Evolutionary conservation across 768 basidiomycete genomes (phyloP).

Genomic region (Hericium rajendrae): DNA sequence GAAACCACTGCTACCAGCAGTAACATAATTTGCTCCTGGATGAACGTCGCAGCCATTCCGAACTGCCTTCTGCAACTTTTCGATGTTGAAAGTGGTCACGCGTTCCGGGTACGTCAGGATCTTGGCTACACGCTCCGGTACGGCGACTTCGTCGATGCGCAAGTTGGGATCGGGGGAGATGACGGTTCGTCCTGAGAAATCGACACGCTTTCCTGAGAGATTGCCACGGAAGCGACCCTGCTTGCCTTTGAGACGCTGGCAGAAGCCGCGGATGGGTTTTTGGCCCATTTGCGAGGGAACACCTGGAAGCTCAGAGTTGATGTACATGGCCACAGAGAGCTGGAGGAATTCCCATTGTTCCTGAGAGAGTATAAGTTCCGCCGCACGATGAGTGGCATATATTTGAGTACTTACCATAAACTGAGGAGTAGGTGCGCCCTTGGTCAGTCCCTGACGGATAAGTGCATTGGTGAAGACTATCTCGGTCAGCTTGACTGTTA

Average conservation of each 20-base stretch:
- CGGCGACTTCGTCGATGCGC: constrained; percentile 96
- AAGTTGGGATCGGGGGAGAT: constrained; percentile 99
- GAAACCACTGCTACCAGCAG: constrained; percentile 61
- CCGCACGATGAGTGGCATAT: constrained; percentile 5
- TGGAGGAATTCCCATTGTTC: constrained; percentile 99
- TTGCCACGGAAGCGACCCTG: constrained; percentile 99
- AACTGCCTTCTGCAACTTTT: constrained; percentile 61
- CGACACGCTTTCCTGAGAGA: constrained; percentile 96
- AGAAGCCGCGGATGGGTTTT: constrained; percentile 95
- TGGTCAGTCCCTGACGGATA: constrained; percentile 81
- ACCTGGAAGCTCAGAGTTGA: constrained; percentile 95
- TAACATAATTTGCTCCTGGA: constrained; percentile 94
- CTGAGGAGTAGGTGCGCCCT: constrained; percentile 79
- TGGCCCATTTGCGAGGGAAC: constrained; percentile 79
- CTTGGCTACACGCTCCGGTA: constrained; percentile 92
- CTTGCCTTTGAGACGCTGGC: constrained; percentile 96
- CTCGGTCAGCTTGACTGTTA: constrained; percentile 95
- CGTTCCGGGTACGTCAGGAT: constrained; percentile 94
- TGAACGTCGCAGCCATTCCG: constrained; percentile 85
- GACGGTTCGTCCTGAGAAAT: constrained; percentile 96
- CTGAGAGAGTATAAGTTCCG: constrained; percentile 27
- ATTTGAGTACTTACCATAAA: constrained; percentile 56
- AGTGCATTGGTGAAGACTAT: constrained; percentile 92
- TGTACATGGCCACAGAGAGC: constrained; percentile 91
- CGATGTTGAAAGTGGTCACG: constrained; percentile 87